Evolutionary conservation across 129 eudicot species (phyloP).

Genomic region (Flaveria brownii): DNA sequence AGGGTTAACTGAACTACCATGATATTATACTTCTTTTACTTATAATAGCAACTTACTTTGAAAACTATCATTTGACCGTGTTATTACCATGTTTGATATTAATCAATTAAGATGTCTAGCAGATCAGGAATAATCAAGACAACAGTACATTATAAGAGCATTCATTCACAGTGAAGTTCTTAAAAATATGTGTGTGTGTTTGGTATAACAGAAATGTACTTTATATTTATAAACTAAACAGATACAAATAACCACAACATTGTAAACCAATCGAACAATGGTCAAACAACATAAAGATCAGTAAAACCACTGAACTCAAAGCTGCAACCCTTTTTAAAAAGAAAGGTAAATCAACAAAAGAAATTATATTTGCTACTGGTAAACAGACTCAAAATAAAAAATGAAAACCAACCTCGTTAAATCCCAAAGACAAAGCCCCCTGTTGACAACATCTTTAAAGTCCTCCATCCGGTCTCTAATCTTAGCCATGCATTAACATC

Average conservation of each 20-base stretch:
- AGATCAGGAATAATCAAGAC: conserved; percentile 4
- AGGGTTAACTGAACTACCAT: too few species aligned
- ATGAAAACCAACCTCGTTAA: conserved; percentile 58
- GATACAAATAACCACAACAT: conserved; percentile 1
- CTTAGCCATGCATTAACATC: conserved; percentile 61
- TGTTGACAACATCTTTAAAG: conserved; percentile 85
- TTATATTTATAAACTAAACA: neutral
- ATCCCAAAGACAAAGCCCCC: conserved; percentile 74
- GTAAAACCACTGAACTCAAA: neutral
- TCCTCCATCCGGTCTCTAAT: conserved; percentile 85
- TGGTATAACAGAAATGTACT: neutral
- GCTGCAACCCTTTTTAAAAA: neutral
- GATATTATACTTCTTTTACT: too few species aligned
- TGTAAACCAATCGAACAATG: conserved; percentile 16
- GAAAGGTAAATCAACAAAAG: neutral
- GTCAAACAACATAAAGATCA: neutral
- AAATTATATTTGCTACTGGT: conserved; percentile 1
- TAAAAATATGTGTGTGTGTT: too few species aligned
- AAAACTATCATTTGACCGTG: too few species aligned
- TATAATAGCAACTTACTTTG: too few species aligned
- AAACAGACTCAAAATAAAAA: neutral
- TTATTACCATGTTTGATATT: neutral
- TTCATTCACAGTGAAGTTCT: too few species aligned
- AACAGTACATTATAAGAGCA: neutral
- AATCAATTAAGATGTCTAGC: neutral